A percentile compares a stretch with the other conserved stretches of the same genome.
Conservation (phyloP, 2,329 filamentous ascomycete species). For the Lasiodiplodia sp. region DNA sequence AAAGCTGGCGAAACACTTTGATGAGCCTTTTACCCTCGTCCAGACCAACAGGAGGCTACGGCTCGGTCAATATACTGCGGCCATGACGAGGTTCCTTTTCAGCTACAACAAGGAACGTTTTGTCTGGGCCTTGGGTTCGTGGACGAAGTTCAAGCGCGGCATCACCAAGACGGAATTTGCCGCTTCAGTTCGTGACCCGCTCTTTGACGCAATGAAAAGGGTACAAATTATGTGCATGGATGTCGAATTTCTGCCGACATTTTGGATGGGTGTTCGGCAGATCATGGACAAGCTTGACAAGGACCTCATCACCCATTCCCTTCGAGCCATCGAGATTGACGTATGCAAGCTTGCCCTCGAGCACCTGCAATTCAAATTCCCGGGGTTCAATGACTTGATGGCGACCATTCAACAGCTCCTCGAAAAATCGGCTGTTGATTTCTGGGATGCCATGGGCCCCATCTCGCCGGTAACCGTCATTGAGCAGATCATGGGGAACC, state of each 20-base stretch:
- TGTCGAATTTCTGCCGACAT: constrained; percentile 66
- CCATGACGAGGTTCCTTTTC: constrained; percentile 86
- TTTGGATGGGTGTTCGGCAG: constrained; percentile 80
- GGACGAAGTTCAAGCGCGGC: constrained; percentile 69
- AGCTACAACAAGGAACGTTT: constrained; percentile 69
- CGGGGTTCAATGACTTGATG: constrained; percentile 72
- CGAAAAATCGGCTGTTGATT: constrained; percentile 76
- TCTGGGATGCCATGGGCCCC: constrained; percentile 87
- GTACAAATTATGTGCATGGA: constrained; percentile 65
- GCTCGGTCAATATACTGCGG: constrained; percentile 77
- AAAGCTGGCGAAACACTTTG: constrained; percentile 68
- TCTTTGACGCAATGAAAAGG: constrained; percentile 70
- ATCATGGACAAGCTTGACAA: constrained; percentile 78
- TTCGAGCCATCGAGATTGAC: constrained; percentile 80
- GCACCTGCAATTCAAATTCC: constrained; percentile 62
- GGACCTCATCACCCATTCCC: constrained; percentile 76
- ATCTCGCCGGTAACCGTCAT: constrained; percentile 81
- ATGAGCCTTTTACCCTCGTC: constrained; percentile 81
- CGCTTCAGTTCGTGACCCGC: constrained; percentile 79
- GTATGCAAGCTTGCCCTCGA: constrained; percentile 67
- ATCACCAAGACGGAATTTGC: constrained; percentile 81
- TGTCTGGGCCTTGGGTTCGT: constrained; percentile 73
- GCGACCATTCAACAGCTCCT: constrained; percentile 75
- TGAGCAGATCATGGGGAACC: constrained; percentile 82
- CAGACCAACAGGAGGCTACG: constrained; percentile 82